Evolutionary conservation across 768 basidiomycete genomes (phyloP).

Genomic region (Clitopilus passeckerianus): DNA sequence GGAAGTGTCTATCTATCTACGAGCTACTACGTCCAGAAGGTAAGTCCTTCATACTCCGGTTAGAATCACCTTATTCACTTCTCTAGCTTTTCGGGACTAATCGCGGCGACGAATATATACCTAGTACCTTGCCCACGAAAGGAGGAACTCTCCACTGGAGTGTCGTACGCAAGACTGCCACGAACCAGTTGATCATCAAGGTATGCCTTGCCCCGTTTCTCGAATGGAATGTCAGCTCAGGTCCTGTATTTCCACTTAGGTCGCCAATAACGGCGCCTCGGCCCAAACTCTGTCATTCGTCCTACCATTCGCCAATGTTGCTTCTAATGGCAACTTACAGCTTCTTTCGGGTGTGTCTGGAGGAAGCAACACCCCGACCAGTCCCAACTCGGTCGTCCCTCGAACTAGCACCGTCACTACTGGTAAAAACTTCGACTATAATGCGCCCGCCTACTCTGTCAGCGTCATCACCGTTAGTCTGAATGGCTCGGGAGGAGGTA

Average conservation of each 20-base stretch:
- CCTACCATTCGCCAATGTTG: slow-evolving; percentile 48
- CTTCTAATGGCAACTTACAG: slow-evolving; percentile 36
- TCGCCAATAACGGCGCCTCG: slow-evolving; percentile 46
- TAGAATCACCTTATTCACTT: slow-evolving; percentile 11
- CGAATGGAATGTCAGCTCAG: too few species aligned
- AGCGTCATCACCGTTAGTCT: slow-evolving; percentile 27
- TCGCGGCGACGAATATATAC: slow-evolving; percentile 57
- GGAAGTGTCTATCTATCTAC: slow-evolving; percentile 46
- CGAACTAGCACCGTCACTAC: slow-evolving; percentile 36
- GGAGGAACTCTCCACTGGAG: slow-evolving; percentile 59
- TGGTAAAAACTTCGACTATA: slow-evolving; percentile 48
- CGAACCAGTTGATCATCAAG: slow-evolving; percentile 53
- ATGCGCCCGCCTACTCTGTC: slow-evolving; percentile 41
- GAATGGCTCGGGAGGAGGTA: background rate
- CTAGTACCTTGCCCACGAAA: slow-evolving; percentile 49
- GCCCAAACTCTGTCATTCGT: slow-evolving; percentile 42
- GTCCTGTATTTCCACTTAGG: background rate
- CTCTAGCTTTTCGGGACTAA: slow-evolving; percentile 59
- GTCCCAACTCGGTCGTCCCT: slow-evolving; percentile 44
- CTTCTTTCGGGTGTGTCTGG: slow-evolving; percentile 43
- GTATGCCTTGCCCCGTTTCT: too few species aligned
- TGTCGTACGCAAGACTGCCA: slow-evolving; percentile 35
- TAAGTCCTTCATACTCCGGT: slow-evolving; percentile 17
- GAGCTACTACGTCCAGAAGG: slow-evolving; percentile 57
- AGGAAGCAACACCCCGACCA: slow-evolving; percentile 50